Percentiles rank a stretch among this genome's conserved stretches.
phyloP scores from a whole-genome alignment of 1,284 basidiomycete species.

The Ganoderma resinaceum region DNA sequence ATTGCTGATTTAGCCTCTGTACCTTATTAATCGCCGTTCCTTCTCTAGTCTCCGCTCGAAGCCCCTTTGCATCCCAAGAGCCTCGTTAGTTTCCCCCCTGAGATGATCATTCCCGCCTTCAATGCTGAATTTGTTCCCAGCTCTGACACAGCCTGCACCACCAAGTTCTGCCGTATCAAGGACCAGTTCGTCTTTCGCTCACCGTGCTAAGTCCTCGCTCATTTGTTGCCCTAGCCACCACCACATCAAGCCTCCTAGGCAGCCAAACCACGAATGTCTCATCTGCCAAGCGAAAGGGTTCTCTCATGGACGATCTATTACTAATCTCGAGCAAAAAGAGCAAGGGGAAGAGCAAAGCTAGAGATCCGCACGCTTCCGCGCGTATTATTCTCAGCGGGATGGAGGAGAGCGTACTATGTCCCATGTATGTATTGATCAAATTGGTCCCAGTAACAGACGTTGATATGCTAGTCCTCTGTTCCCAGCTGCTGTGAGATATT shows the following conservation, averaged over 20 bases:
- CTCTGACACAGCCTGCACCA: background rate
- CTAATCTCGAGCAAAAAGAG: conserved; percentile 17
- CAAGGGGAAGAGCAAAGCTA: conserved; percentile 29
- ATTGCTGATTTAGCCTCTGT: background rate
- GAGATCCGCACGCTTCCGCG: conserved; percentile 28
- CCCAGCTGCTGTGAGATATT: conserved; percentile 43
- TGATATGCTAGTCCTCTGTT: background rate
- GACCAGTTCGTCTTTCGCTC: background rate
- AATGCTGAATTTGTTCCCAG: background rate
- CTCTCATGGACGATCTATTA: conserved; percentile 1
- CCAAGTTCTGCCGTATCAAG: background rate
- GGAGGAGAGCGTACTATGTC: conserved; percentile 43
- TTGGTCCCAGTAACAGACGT: background rate
- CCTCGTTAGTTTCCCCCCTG: background rate
- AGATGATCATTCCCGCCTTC: background rate
- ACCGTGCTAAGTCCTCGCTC: background rate
- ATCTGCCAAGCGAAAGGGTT: conserved; percentile 18
- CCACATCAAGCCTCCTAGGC: background rate
- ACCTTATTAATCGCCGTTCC: too few species aligned
- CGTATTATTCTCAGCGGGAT: conserved; percentile 34
- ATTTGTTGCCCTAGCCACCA: background rate
- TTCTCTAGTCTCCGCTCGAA: background rate
- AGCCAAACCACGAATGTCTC: background rate
- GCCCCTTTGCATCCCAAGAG: background rate
- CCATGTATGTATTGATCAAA: conserved; percentile 39